phyloP scores from a whole-genome alignment of 768 basidiomycete species.

The Rhodosporidiobolus sp. region DNA sequence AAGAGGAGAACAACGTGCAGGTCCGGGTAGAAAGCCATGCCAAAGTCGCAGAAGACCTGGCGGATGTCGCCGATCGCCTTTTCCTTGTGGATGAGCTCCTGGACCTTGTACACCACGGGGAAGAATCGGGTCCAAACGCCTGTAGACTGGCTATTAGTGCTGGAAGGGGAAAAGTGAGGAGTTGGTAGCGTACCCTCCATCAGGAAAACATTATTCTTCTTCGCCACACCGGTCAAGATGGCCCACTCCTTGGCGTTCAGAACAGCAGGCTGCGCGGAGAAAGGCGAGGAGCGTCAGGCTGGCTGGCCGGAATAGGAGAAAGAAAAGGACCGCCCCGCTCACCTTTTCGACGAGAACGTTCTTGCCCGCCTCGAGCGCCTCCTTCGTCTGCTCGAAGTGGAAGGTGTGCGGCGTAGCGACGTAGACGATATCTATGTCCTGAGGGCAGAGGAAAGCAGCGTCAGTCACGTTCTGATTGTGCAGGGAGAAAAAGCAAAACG shows the following conservation, averaged over 20 bases:
- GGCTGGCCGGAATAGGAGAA: too few species aligned
- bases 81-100: conserved; percentile 43
- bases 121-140: conserved; percentile 48
- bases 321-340: too few species aligned
- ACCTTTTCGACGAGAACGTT: conserved; percentile 44
- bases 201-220: conserved; percentile 44
- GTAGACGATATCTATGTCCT: conserved; percentile 48
- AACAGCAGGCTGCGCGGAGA: conserved; percentile 42
- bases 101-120: conserved; percentile 41
- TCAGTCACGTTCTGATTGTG: too few species aligned
- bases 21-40: conserved; percentile 42
- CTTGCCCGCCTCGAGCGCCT: conserved; percentile 46
- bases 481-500: background rate
- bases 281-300: too few species aligned
- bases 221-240: conserved; percentile 42
- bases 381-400: conserved; percentile 45
- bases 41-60: conserved; percentile 43
- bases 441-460: background rate
- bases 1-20: background rate
- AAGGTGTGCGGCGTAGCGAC: conserved; percentile 45
- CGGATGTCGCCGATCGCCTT: conserved; percentile 45
- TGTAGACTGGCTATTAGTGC: background rate
- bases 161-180: too few species aligned
- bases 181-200: conserved; percentile 48
- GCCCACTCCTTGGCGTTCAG: conserved; percentile 46